These are phyloP conservation scores for Picea glauca DNA, from an alignment of 75 land plant species.

Conservation along the genomic window DNA sequence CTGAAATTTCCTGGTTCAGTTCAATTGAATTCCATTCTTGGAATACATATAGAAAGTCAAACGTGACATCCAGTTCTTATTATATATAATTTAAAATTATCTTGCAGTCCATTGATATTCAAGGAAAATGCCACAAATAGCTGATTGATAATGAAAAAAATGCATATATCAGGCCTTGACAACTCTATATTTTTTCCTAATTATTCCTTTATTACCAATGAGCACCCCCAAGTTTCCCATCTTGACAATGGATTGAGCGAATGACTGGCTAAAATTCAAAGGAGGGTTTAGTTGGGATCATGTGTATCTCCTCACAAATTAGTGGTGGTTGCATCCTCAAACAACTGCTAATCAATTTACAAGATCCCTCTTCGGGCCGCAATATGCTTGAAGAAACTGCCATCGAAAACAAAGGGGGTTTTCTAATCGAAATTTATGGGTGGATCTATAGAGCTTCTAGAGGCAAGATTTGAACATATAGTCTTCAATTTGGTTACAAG, in stretches of 20 bases:
- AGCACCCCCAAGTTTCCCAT: constrained; percentile 50
- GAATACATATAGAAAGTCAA: too few species aligned
- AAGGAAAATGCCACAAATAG: too few species aligned
- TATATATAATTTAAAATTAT: too few species aligned
- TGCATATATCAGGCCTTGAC: constrained; percentile 7
- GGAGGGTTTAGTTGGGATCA: constrained; percentile 2
- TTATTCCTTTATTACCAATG: constrained; percentile 42
- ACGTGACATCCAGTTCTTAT: too few species aligned
- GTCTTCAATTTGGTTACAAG: constrained; percentile 21
- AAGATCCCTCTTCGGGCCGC: constrained; percentile 45
- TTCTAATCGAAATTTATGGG: constrained; percentile 25
- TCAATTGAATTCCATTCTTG: too few species aligned
- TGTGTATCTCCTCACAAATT: constrained; percentile 27
- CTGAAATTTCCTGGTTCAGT: too few species aligned
- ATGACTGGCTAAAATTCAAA: constrained; percentile 22
- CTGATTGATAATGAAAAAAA: too few species aligned
- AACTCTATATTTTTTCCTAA: constrained; percentile 46
- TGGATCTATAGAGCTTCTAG: background rate
- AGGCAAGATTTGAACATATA: constrained; percentile 30
- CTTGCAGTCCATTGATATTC: too few species aligned
- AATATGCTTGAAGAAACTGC: constrained; percentile 41
- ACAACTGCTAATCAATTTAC: constrained; percentile 48
- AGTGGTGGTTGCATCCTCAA: constrained; percentile 29
- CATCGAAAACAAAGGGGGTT: constrained; percentile 49
- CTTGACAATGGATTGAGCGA: constrained; percentile 47